Evolutionary conservation across 768 basidiomycete genomes (phyloP).

Genomic region (Psilocybe tampanensis): DNA sequence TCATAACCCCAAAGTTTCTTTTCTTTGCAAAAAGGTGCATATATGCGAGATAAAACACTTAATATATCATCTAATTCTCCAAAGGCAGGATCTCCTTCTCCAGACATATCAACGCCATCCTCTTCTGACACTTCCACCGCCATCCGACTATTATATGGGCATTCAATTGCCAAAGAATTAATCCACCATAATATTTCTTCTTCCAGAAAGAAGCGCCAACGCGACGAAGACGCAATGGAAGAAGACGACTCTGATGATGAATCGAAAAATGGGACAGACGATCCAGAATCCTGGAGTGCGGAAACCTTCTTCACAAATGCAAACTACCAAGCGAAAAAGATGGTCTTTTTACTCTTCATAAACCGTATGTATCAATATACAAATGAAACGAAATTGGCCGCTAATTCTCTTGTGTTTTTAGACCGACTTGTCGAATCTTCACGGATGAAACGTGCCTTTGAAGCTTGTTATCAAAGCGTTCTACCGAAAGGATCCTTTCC

Average conservation of each 20-base stretch:
- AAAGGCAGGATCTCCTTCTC: conserved; percentile 71
- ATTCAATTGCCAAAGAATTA: conserved; percentile 78
- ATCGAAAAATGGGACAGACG: conserved; percentile 27
- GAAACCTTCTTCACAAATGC: conserved; percentile 82
- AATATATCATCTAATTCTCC: background rate
- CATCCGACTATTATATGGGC: conserved; percentile 82
- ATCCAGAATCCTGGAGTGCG: conserved; percentile 64
- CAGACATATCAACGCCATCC: conserved; percentile 82
- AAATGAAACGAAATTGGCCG: background rate
- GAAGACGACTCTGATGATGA: conserved; percentile 33
- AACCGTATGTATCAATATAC: conserved; percentile 64
- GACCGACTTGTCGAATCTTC: conserved; percentile 92
- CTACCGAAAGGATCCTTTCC: conserved; percentile 89
- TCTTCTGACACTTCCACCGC: conserved; percentile 64
- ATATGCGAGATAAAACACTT: background rate
- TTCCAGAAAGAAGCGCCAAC: conserved; percentile 12
- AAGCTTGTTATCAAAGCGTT: conserved; percentile 80
- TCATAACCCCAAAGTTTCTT: conserved; percentile 88
- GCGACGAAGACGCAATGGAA: conserved; percentile 28
- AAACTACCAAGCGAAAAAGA: conserved; percentile 89
- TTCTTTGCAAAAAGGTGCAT: conserved; percentile 87
- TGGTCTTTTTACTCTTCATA: conserved; percentile 86
- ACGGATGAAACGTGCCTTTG: conserved; percentile 85
- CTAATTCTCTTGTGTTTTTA: conserved; percentile 28
- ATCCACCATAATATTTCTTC: conserved; percentile 46